These are phyloP conservation scores for Alectoria sarmentosa DNA, from an alignment of 495 filamentous ascomycete species.

Conservation along the genomic window DNA sequence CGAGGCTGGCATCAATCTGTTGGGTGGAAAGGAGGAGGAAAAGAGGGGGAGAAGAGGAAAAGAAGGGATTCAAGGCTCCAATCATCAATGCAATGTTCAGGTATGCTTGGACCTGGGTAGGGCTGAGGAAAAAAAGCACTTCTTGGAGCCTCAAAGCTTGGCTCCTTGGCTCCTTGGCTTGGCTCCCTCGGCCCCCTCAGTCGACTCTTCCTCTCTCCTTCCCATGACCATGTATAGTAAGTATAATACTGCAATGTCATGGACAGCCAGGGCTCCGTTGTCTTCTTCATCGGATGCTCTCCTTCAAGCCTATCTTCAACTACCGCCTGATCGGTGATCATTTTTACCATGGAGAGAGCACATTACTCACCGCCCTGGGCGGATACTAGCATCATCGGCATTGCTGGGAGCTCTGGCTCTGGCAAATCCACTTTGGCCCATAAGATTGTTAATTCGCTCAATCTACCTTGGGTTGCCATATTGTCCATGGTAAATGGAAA, in stretches of 20 bases:
- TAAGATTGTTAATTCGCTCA: slow-evolving; percentile 81
- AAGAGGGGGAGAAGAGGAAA: not conserved
- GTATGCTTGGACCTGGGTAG: not conserved
- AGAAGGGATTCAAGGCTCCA: not conserved
- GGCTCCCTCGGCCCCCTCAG: too few species aligned
- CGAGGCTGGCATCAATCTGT: slow-evolving; percentile 1
- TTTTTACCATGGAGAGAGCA: slow-evolving; percentile 34
- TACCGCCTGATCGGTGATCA: not conserved
- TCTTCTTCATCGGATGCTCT: not conserved
- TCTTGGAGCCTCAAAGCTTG: too few species aligned
- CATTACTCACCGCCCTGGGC: slow-evolving; percentile 94
- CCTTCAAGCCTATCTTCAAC: too few species aligned
- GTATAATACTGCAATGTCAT: too few species aligned
- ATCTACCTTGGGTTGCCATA: slow-evolving; percentile 96
- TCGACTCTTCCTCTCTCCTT: too few species aligned
- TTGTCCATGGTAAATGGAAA: slow-evolving; percentile 70
- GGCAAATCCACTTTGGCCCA: slow-evolving; percentile 95
- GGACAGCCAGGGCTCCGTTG: not conserved
- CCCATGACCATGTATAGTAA: too few species aligned
- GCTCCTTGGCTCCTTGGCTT: too few species aligned
- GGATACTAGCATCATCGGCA: slow-evolving; percentile 87
- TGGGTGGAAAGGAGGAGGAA: not conserved
- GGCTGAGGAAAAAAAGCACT: not conserved
- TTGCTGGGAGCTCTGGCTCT: slow-evolving; percentile 92
- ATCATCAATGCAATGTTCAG: too few species aligned